Evolutionary conservation across 2,329 filamentous ascomycete species (phyloP).

Genomic region (Fusarium oxysporum): DNA sequence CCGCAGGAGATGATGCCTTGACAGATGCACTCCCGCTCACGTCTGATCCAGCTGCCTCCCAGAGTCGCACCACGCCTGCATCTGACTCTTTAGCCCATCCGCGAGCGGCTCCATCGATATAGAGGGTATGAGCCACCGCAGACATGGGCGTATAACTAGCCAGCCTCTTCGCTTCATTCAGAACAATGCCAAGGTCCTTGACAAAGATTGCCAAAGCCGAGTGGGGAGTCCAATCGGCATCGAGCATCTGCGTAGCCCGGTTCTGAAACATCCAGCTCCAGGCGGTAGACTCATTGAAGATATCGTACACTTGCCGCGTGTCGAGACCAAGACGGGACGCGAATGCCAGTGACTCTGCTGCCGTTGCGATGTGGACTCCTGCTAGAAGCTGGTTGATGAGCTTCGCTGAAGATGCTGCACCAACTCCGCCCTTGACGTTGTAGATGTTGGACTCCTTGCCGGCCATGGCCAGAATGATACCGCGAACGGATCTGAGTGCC

Average conservation of each 20-base stretch:
- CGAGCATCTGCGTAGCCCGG: not conserved
- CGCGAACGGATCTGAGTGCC: not conserved
- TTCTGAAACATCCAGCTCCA: not conserved
- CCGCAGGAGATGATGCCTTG: not conserved
- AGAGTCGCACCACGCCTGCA: not conserved
- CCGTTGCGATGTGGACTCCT: not conserved
- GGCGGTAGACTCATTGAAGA: not conserved
- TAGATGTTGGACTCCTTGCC: not conserved
- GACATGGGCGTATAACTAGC: not conserved
- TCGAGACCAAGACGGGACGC: not conserved
- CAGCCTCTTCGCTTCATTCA: not conserved
- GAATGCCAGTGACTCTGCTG: not conserved
- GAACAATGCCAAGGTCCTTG: not conserved
- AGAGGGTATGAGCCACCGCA: not conserved
- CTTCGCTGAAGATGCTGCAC: not conserved
- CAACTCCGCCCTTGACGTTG: not conserved
- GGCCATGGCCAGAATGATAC: not conserved
- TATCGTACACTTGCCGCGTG: not conserved
- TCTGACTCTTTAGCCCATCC: not conserved
- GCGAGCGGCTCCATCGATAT: not conserved
- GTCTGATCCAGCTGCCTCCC: not conserved
- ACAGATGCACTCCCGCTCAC: not conserved
- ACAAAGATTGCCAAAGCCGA: not conserved
- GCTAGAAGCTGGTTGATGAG: conserved; percentile 3
- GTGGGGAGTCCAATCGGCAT: not conserved